These are phyloP conservation scores for Canavalia gladiata DNA, from an alignment of 306 rosid genomes.

Conservation along the genomic window DNA sequence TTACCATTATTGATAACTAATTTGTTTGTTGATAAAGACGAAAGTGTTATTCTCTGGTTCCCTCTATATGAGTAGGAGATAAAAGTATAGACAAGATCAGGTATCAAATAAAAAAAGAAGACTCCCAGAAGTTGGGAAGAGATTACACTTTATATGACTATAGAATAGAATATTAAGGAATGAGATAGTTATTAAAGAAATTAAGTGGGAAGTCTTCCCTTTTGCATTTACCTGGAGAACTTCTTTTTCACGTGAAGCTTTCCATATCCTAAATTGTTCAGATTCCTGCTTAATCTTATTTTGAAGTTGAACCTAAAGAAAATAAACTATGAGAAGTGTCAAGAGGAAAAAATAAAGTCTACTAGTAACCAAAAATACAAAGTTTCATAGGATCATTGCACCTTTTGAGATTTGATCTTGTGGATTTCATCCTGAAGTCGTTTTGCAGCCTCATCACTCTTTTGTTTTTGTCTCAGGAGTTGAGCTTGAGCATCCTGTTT, in stretches of 20 bases:
- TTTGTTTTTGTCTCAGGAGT: conserved; percentile 82
- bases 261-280: conserved; percentile 98
- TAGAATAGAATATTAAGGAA: conserved; percentile 7
- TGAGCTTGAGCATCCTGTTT: conserved; percentile 97
- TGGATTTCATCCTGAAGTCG: conserved; percentile 94
- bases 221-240: conserved; percentile 86
- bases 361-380: conserved; percentile 16
- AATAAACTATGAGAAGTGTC: conserved; percentile 1
- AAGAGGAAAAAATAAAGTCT: conserved; percentile 4
- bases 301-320: conserved; percentile 84
- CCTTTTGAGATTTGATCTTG: conserved; percentile 92
- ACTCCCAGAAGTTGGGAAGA: conserved; percentile 25
- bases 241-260: conserved; percentile 92
- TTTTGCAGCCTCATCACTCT: conserved; percentile 88
- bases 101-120: neutral
- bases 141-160: neutral
- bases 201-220: conserved; percentile 21
- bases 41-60: conserved; percentile 20
- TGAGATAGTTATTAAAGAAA: neutral
- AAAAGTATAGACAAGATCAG: conserved; percentile 27
- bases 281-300: conserved; percentile 96
- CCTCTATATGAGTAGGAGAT: neutral
- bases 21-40: conserved; percentile 21
- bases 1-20: conserved; percentile 27
- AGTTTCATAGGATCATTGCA: conserved; percentile 35